Percentiles rank a stretch among this genome's conserved stretches.
Evolutionary conservation across 192 early-diverging fungal species (phyloP).

Genomic region (Coemansia sp.): DNA sequence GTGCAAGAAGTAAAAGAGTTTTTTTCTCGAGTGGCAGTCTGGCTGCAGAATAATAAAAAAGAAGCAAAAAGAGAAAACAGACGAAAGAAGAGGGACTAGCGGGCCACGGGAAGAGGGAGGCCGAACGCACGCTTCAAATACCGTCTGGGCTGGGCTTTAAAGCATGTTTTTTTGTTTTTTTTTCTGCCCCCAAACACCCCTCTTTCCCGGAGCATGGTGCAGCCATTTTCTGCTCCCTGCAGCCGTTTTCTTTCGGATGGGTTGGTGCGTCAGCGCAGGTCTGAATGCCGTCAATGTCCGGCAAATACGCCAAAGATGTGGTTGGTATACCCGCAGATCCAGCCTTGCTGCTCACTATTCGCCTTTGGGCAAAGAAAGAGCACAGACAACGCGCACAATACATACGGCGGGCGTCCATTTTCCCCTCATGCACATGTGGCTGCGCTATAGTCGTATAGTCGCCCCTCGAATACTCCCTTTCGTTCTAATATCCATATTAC

Average conservation of each 20-base stretch:
- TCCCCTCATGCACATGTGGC: background rate
- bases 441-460: background rate
- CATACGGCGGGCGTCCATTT: background rate
- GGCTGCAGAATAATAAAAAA: constrained; percentile 6
- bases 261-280: background rate
- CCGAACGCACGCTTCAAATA: background rate
- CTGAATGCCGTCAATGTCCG: background rate
- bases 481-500: background rate
- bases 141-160: background rate
- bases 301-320: background rate
- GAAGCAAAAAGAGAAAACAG: constrained; percentile 10
- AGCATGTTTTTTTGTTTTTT: background rate
- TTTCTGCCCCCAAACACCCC: background rate
- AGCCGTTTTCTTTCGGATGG: background rate
- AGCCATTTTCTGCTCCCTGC: background rate
- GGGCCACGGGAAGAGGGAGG: background rate
- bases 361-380: background rate
- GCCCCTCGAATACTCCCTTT: no score
- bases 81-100: constrained; percentile 8
- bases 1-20: background rate
- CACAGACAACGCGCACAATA: constrained; percentile 2
- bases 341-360: background rate
- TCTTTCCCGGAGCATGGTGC: background rate
- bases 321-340: background rate
- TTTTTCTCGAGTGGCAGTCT: background rate